Evolutionary conservation across 2,329 filamentous ascomycete species (phyloP).

Genomic region (Alternaria conjuncta): DNA sequence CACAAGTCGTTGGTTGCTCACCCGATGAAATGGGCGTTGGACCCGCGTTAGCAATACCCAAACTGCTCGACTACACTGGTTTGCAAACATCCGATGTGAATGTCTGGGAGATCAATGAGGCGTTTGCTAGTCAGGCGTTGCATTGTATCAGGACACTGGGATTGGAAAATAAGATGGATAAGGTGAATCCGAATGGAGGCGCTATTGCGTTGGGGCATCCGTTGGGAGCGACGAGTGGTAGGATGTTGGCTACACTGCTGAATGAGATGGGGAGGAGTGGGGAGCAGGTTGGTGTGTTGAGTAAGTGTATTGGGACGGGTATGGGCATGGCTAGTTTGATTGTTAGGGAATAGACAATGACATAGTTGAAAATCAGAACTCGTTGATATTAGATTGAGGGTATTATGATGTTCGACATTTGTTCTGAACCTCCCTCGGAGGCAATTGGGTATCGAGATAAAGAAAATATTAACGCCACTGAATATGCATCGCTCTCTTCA

Average conservation of each 20-base stretch:
- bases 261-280: constrained; percentile 70
- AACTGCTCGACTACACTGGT: constrained; percentile 73
- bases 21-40: constrained; percentile 96
- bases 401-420: background rate
- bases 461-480: background rate
- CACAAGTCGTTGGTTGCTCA: constrained; percentile 75
- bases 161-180: constrained; percentile 69
- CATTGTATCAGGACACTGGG: constrained; percentile 76
- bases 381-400: background rate
- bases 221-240: constrained; percentile 83
- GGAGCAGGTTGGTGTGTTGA: constrained; percentile 81
- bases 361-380: background rate
- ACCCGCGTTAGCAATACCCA: constrained; percentile 84
- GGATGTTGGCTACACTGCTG: constrained; percentile 79
- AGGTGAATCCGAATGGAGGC: constrained; percentile 89
- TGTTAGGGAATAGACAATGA: constrained; percentile 50
- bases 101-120: constrained; percentile 94
- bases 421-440: background rate
- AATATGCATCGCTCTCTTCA: background rate
- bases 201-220: constrained; percentile 95
- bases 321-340: constrained; percentile 63
- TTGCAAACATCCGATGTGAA: constrained; percentile 73
- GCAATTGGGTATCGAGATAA: background rate
- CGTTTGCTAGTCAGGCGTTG: constrained; percentile 68
- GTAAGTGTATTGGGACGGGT: constrained; percentile 74